A percentile compares a stretch with the other conserved stretches of the same genome.
Evolutionary conservation across 352 stramenopile genomes (phyloP).

Genomic region (Pythium dissimile): DNA sequence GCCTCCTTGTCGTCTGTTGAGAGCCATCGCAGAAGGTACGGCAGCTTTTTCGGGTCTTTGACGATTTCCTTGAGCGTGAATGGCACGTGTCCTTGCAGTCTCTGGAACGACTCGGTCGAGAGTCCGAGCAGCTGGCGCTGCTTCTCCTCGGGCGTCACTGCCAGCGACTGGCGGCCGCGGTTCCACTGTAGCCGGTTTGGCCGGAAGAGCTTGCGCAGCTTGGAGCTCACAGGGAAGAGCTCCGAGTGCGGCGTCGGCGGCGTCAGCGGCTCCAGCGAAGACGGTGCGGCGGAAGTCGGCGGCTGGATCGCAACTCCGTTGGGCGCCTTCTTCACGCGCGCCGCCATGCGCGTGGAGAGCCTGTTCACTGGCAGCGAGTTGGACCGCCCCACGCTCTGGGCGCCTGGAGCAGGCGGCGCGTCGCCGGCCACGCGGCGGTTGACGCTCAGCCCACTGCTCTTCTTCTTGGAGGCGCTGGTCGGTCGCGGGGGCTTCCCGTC

Average conservation of each 20-base stretch:
- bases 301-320: slow-evolving; percentile 14
- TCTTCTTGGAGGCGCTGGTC: slow-evolving; percentile 9
- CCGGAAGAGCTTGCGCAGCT: slow-evolving; percentile 71
- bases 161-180: slow-evolving; percentile 9
- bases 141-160: slow-evolving; percentile 28
- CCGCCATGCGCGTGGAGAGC: slow-evolving; percentile 16
- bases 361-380: slow-evolving; percentile 34
- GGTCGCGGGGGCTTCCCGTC: not conserved
- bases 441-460: not conserved
- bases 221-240: slow-evolving; percentile 69
- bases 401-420: not conserved
- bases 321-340: slow-evolving; percentile 30
- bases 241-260: slow-evolving; percentile 18
- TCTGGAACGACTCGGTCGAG: slow-evolving; percentile 59
- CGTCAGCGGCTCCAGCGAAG: not conserved
- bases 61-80: slow-evolving; percentile 85
- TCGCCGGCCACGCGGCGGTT: not conserved
- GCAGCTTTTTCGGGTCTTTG: slow-evolving; percentile 83
- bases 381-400: slow-evolving; percentile 11
- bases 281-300: too few relatives aligned
- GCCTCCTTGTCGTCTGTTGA: slow-evolving; percentile 40
- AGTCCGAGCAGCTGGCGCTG: slow-evolving; percentile 46
- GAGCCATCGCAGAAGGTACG: slow-evolving; percentile 77
- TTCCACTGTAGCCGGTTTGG: slow-evolving; percentile 65
- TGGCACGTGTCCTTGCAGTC: slow-evolving; percentile 72